Base-by-base conservation (phyloP, 495 filamentous ascomycete genomes). In the Articulospora tetracladia region DNA sequence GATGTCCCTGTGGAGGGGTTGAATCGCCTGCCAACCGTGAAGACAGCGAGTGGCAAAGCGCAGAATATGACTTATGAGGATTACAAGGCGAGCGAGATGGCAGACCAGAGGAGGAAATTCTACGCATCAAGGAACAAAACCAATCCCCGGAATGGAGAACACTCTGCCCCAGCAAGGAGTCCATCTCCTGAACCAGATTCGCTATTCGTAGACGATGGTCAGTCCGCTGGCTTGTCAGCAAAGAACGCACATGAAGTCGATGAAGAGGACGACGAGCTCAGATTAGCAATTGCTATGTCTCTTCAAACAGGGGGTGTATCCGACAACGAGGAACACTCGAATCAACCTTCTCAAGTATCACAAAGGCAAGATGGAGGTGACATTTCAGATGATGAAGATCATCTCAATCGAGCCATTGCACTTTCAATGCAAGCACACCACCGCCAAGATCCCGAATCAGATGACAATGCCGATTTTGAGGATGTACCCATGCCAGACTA, bases 1-100 rank as follows among this genome's bases (percentile, higher is more conserved):
- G 94, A 98, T 73, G 89, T 98, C 15, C 94, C 94, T 1, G 89
- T 98, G 44, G 93, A 95, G 70, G 94, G 94, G 1, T 65, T 98
- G 26, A 98, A 98, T 64, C 78, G 94, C 53, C 72, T 98, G 46
- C 93, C 93, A 0, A 96, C 88, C 7, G 22, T 30, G 25, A 55
- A 23, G 28, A 24, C 25, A 25, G 6, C 47, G 20, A n/a, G 47
- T 6, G 64, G 64, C 49, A n/a, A 34, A 49, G 44, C 27, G 11
- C 1, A 52, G 49, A 62, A 57, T 44, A 23, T 60, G 20, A 62
- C 34, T 6, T 63, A 72, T 19, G 66, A 74, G 6, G 79, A 79
- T 46, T 68, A 64, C 25, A 55, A 64, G 28, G 64, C 75, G 4
- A 64, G 69, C 13, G 75, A 78, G 39, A 72, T 76, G 57, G 60